phyloP scores from a whole-genome alignment of 257 asterid genomes.

The Nicotiana knightiana region DNA sequence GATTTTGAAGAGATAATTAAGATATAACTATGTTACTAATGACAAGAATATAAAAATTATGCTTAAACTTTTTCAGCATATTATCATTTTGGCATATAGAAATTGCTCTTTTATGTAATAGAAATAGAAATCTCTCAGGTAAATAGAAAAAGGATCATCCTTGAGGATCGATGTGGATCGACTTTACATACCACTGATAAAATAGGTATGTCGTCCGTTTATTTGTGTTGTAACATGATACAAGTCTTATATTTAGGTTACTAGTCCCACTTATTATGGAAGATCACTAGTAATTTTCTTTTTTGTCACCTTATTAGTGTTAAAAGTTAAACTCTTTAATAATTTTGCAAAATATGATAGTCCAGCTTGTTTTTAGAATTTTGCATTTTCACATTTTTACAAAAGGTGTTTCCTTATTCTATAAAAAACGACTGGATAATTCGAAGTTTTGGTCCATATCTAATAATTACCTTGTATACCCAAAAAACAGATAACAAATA shows the following conservation, averaged over 20 bases:
- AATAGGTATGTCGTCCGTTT: not conserved
- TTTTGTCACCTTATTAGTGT: not conserved
- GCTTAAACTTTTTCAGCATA: not conserved
- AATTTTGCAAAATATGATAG: not conserved
- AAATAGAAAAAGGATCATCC: not conserved
- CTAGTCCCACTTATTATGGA: not conserved
- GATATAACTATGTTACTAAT: not conserved
- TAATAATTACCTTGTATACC: not conserved
- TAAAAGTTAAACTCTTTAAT: not conserved
- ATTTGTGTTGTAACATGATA: too few relatives aligned
- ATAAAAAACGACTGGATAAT: not conserved
- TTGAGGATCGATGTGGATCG: not conserved
- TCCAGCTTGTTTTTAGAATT: not conserved
- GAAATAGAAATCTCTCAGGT: not conserved
- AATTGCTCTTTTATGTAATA: not conserved
- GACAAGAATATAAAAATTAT: too few relatives aligned
- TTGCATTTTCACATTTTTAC: not conserved
- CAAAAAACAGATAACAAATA: too few relatives aligned
- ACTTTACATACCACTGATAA: not conserved
- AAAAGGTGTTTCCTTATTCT: not conserved
- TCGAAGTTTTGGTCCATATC: not conserved
- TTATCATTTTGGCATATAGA: too few relatives aligned
- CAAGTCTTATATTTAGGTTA: not conserved
- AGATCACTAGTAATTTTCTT: not conserved
- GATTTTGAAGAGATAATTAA: too few relatives aligned